Evolutionary conservation across 2,329 filamentous ascomycete genomes (phyloP), one percentile per base, ranked within the genome.

Genomic region (Magnaporthiopsis rhizophila): DNA sequence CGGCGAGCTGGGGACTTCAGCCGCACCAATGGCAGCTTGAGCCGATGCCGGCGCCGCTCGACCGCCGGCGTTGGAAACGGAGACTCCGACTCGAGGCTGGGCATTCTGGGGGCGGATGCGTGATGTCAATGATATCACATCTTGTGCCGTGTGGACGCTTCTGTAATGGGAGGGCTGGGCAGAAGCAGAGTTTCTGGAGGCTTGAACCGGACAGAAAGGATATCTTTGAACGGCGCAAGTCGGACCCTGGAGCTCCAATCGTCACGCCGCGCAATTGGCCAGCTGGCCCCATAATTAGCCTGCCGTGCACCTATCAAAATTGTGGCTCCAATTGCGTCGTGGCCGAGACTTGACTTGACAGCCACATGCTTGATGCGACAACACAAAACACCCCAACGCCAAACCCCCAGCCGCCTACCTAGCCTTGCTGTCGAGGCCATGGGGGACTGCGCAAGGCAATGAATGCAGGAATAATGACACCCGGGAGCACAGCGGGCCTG

Each of bases 401-500:
- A 45, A 18, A 53, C 45, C 1, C n/a, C 45, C 21, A 53, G 21
- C 38, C 38, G 38, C 38, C 38, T 3, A 36, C 11, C 7, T 53
- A 53, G 45, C 45, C 21, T 53, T 53, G 45, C 45, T 21, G n/a
- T n/a, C 45, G 45, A 9, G 45, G 45, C 45, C 45, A 53, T 53
- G 45, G 45, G 45, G 18, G 45, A 53, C 45, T 53, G 45, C 45
- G 45, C 45, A 53, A 64, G 60, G 64, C 56, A 58, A 68, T 68
- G 69, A 63, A 68, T 67, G 68, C 65, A 65, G 66, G 65, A 67
- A 64, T 58, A 58, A 69, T 65, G 64, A 65, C 59, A 69, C 64
- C 72, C 72, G 71, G 74, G 69, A 71, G 75, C 75, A 88, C 86
- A 77, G 79, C 81, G 61, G 80, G 84, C 72, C 83, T 97, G 65